Percentiles rank a stretch among this genome's conserved stretches.
phyloP scores from a whole-genome alignment of 2,329 filamentous ascomycete genomes.

The Pyrenophora seminiperda region DNA sequence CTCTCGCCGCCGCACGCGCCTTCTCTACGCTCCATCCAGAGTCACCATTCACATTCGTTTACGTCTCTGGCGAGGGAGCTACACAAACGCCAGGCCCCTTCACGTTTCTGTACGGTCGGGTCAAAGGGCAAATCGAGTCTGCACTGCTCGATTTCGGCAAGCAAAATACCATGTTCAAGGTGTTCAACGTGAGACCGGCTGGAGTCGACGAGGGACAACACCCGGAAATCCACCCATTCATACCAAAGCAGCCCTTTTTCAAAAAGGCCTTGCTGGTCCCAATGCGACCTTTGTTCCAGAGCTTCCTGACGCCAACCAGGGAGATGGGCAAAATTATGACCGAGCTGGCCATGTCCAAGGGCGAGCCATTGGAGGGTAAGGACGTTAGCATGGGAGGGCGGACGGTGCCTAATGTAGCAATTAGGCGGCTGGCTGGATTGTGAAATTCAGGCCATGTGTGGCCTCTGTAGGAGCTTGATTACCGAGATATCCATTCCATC shows the following conservation, averaged over 20 bases:
- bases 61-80: constrained; percentile 69
- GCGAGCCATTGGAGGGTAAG: constrained; percentile 46
- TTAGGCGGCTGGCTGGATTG: constrained; percentile 48
- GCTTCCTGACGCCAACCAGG: constrained; percentile 52
- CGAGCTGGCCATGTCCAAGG: constrained; percentile 57
- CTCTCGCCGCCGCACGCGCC: constrained; percentile 66
- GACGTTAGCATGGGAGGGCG: constrained; percentile 49
- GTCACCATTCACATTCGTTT: constrained; percentile 70
- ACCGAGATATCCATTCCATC: background rate
- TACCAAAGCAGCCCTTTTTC: constrained; percentile 34
- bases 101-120: constrained; percentile 62
- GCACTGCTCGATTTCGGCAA: constrained; percentile 60
- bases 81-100: constrained; percentile 62
- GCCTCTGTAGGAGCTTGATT: background rate
- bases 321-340: constrained; percentile 56
- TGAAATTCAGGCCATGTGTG: constrained; percentile 3
- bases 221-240: constrained; percentile 48
- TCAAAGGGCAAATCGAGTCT: constrained; percentile 71
- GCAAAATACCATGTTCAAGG: constrained; percentile 55
- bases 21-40: constrained; percentile 58
- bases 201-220: constrained; percentile 60
- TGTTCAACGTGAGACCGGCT: constrained; percentile 64
- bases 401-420: constrained; percentile 47
- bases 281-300: constrained; percentile 38
- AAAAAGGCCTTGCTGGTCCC: constrained; percentile 25